Evolutionary conservation across 2,329 filamentous ascomycete species (phyloP).

Genomic region (Paraconiothyrium sp.): DNA sequence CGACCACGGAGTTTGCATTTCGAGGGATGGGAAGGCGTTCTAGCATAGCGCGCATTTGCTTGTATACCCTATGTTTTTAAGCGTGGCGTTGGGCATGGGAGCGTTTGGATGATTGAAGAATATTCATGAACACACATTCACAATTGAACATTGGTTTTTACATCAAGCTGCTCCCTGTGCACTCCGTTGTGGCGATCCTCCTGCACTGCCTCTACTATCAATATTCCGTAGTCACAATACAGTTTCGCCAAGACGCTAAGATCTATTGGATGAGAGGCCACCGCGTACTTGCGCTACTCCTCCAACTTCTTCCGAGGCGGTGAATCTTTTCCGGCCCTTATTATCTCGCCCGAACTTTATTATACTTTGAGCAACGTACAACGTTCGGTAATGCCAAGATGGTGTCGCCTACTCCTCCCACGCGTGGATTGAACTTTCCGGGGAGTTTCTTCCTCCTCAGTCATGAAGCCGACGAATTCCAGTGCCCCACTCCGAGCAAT

Average conservation of each 20-base stretch:
- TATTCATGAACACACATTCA: slow-evolving; percentile 2
- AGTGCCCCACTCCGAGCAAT: slow-evolving; percentile 11
- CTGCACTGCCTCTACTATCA: not conserved
- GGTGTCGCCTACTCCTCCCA: not conserved
- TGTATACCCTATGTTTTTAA: slow-evolving; percentile 13
- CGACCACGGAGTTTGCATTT: not conserved
- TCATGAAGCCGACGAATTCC: slow-evolving; percentile 11
- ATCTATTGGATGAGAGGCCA: not conserved
- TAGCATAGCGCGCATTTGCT: not conserved
- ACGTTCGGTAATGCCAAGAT: not conserved
- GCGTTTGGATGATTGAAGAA: not conserved
- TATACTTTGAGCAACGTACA: not conserved
- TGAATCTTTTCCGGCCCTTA: not conserved
- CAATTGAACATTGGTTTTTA: not conserved
- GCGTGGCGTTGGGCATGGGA: slow-evolving; percentile 4
- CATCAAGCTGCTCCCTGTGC: not conserved
- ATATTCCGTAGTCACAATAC: not conserved
- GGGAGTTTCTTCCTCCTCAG: slow-evolving; percentile 12
- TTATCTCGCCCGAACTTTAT: not conserved
- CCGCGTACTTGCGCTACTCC: not conserved
- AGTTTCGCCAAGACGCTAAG: slow-evolving; percentile 10
- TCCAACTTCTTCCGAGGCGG: not conserved
- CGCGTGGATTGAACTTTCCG: slow-evolving; percentile 5
- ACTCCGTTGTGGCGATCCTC: not conserved
- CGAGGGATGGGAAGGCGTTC: not conserved